phyloP scores from a whole-genome alignment of 129 eudicot genomes.

The carrot (Daucus carota) region DH1_v3.0 NC_030381.2:39004501-39005000 shows the following conservation, averaged over 20 bases:
- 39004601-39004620: background rate
- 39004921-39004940: background rate
- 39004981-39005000: background rate
- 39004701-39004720: too few relatives aligned
- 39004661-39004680: too few relatives aligned
- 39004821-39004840: too few relatives aligned
- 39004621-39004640: background rate
- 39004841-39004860: too few relatives aligned
- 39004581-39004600: slow-evolving; percentile 17
- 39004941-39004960: background rate
- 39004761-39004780: too few relatives aligned
- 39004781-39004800: too few relatives aligned
- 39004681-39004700: too few relatives aligned
- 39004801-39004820: too few relatives aligned
- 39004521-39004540: background rate
- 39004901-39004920: background rate
- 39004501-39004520: background rate
- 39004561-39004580: background rate
- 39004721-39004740: too few relatives aligned
- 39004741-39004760: too few relatives aligned
- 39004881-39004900: background rate
- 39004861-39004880: too few relatives aligned
- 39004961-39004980: background rate
- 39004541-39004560: background rate
- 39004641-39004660: background rate